phyloP scores from a whole-genome alignment of 2,329 filamentous ascomycete genomes.

The Phyllosticta capitalensis region DNA sequence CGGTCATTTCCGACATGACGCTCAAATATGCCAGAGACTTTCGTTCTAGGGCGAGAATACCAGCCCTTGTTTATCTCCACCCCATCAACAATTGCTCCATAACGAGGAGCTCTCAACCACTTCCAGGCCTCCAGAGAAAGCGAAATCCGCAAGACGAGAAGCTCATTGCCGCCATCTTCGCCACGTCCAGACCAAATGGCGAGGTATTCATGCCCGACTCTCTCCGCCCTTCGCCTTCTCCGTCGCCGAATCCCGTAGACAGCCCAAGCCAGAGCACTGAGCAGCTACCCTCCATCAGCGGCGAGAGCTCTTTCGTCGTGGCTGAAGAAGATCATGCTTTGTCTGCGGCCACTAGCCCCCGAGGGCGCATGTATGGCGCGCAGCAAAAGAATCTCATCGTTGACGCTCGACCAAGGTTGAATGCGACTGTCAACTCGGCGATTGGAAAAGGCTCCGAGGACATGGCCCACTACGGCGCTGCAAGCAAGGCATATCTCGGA shows the following conservation, averaged over 20 bases:
- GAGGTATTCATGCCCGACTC: slow-evolving; percentile 4
- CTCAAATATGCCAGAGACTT: slow-evolving; percentile 88
- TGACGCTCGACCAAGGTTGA: slow-evolving; percentile 87
- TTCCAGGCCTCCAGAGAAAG: slow-evolving; percentile 76
- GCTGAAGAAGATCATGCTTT: slow-evolving; percentile 43
- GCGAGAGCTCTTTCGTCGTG: slow-evolving; percentile 25
- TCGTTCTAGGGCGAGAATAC: slow-evolving; percentile 80
- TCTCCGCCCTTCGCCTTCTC: neutral
- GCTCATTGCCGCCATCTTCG: slow-evolving; percentile 85
- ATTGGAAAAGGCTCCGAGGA: slow-evolving; percentile 92
- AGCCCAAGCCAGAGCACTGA: slow-evolving; percentile 26
- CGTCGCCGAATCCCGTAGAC: slow-evolving; percentile 19
- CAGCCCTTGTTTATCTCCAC: slow-evolving; percentile 87
- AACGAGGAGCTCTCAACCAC: slow-evolving; percentile 84
- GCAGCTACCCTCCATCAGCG: slow-evolving; percentile 22
- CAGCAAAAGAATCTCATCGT: slow-evolving; percentile 93
- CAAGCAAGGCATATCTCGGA: slow-evolving; percentile 81
- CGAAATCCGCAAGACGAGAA: slow-evolving; percentile 94
- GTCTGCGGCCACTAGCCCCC: slow-evolving; percentile 53
- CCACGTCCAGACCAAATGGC: slow-evolving; percentile 43
- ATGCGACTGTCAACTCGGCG: slow-evolving; percentile 89
- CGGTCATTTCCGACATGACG: slow-evolving; percentile 89
- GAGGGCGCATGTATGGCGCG: slow-evolving; percentile 64
- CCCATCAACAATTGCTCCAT: slow-evolving; percentile 95
- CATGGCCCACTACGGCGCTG: slow-evolving; percentile 93